These are phyloP conservation scores for Prunus mume DNA, from an alignment of 306 rosid genomes.

Conservation along the genomic window DNA sequence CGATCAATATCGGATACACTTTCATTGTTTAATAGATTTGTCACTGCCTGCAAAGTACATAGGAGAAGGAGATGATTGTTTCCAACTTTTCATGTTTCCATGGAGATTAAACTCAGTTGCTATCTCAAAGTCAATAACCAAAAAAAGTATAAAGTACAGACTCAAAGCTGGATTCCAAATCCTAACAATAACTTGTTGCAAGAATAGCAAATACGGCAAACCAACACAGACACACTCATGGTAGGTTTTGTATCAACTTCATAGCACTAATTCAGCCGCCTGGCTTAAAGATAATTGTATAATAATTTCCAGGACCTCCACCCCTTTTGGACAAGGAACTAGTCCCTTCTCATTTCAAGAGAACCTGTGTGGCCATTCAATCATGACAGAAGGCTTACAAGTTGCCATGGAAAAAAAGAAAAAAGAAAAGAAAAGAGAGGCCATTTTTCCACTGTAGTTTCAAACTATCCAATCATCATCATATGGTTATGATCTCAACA, in stretches of 20 bases:
- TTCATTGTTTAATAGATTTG: constrained; percentile 67
- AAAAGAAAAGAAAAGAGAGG: neutral
- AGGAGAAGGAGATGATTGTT: constrained; percentile 20
- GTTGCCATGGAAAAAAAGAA: neutral
- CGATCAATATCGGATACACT: constrained; percentile 71
- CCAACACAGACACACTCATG: neutral
- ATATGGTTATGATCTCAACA: neutral
- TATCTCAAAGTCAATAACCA: constrained; percentile 14
- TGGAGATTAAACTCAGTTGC: neutral
- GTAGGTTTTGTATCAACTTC: neutral
- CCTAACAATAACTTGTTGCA: neutral
- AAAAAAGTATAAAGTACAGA: neutral
- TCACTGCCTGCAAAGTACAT: constrained; percentile 68
- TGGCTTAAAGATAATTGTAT: neutral
- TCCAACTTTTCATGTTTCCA: constrained; percentile 6
- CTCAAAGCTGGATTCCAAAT: neutral
- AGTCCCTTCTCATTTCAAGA: neutral
- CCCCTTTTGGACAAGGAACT: neutral
- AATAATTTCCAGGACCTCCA: neutral
- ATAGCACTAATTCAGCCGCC: neutral
- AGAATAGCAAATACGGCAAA: neutral
- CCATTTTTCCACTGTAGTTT: neutral
- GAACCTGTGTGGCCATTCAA: neutral
- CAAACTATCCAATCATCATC: neutral
- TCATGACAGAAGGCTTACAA: neutral